Conservation (phyloP, 2,329 filamentous ascomycete species). For the Botrytis fabae region DNA sequence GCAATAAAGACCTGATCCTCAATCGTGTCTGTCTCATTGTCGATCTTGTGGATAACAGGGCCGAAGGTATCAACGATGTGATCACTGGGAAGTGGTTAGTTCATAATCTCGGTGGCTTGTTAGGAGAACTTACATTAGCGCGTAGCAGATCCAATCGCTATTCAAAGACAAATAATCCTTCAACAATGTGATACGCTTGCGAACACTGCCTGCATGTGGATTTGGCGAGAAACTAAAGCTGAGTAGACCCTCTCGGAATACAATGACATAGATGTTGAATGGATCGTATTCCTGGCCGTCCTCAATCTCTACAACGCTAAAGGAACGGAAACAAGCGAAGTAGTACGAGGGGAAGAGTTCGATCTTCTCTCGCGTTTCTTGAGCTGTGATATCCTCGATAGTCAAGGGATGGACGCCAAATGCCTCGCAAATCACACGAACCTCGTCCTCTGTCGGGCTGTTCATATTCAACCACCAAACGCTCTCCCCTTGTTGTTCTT, state of each 20-base stretch:
- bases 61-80: slow-evolving; percentile 97
- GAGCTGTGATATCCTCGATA: slow-evolving; percentile 91
- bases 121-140: slow-evolving; percentile 73
- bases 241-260: slow-evolving; percentile 91
- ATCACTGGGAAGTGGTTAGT: slow-evolving; percentile 56
- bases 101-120: background rate
- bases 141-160: slow-evolving; percentile 99
- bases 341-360: slow-evolving; percentile 98
- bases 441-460: slow-evolving; percentile 84
- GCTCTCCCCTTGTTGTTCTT: slow-evolving; percentile 65
- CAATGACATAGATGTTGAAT: slow-evolving; percentile 94
- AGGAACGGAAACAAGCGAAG: slow-evolving; percentile 95
- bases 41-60: slow-evolving; percentile 82
- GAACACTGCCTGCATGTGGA: slow-evolving; percentile 82
- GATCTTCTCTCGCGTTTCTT: slow-evolving; percentile 97
- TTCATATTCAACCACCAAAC: slow-evolving; percentile 99
- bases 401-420: slow-evolving; percentile 96
- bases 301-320: slow-evolving; percentile 76
- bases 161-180: slow-evolving; percentile 94
- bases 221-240: slow-evolving; percentile 93
- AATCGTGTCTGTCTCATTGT: slow-evolving; percentile 85
- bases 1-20: slow-evolving; percentile 95
- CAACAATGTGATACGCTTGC: slow-evolving; percentile 85
- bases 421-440: slow-evolving; percentile 84
- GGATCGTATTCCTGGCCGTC: slow-evolving; percentile 84